phyloP scores from a whole-genome alignment of 768 basidiomycete species.

The Leccinum disarticulatum region DNA sequence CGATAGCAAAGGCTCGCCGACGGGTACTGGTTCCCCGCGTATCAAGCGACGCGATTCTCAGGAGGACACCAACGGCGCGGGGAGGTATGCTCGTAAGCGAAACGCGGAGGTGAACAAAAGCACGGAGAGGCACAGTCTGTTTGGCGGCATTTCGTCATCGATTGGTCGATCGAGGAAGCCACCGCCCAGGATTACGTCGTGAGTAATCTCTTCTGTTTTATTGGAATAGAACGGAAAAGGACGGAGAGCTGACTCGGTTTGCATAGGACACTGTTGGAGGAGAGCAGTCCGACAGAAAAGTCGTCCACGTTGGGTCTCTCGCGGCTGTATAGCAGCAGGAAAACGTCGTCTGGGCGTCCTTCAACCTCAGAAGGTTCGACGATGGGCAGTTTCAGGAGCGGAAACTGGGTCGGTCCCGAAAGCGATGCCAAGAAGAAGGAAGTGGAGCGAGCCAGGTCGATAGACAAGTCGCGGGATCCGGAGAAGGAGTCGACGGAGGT shows the following conservation, averaged over 20 bases:
- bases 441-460: slow-evolving; percentile 24
- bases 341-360: slow-evolving; percentile 41
- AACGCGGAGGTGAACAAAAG: slow-evolving; percentile 46
- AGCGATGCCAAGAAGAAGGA: slow-evolving; percentile 17
- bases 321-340: slow-evolving; percentile 45
- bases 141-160: slow-evolving; percentile 62
- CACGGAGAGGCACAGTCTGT: slow-evolving; percentile 76
- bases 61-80: slow-evolving; percentile 21
- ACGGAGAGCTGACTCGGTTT: background rate
- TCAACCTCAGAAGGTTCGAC: slow-evolving; percentile 40
- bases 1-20: slow-evolving; percentile 30
- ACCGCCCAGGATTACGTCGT: slow-evolving; percentile 70
- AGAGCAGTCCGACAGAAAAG: slow-evolving; percentile 42
- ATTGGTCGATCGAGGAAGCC: slow-evolving; percentile 77
- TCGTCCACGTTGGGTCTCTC: slow-evolving; percentile 48
- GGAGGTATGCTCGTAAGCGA: slow-evolving; percentile 49
- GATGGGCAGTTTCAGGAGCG: slow-evolving; percentile 26
- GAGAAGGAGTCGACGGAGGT: slow-evolving; percentile 22
- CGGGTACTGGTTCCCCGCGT: slow-evolving; percentile 20
- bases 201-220: slow-evolving; percentile 30
- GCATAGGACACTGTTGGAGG: slow-evolving; percentile 33
- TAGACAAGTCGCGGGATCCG: slow-evolving; percentile 20
- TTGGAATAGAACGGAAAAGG: background rate
- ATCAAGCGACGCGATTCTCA: slow-evolving; percentile 21
- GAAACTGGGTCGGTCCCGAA: slow-evolving; percentile 22